Evolutionary conservation across 345 rosid species (phyloP), one percentile per base, ranked within the genome.

Genomic region (Eucalyptus caleyi): DNA sequence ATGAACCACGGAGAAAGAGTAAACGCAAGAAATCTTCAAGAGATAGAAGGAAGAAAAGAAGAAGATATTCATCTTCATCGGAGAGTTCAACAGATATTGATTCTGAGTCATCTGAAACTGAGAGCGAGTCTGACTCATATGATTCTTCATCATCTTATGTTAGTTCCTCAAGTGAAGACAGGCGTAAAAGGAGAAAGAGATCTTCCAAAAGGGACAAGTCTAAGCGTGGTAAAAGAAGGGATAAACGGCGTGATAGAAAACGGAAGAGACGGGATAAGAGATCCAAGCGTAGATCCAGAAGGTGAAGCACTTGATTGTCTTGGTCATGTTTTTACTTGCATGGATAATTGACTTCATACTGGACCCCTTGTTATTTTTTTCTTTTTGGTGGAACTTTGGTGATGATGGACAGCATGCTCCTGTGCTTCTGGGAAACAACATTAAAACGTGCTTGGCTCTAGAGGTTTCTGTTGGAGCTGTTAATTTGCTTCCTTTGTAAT

Each of bases 141-240:
- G 81, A 92, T 37, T 93, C 98, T 50, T 94, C 94, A 13, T 95
- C 99, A 67, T 96, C 99, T 90, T 96, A 96, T 86, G 88, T 92
- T 83, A 98, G 97, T 90, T 96, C 98, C 90, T 97, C 99, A 65
- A 97, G 99, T 91, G 97, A 96, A 91, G 99, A 97, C 81, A 95
- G 95, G 88, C 96, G 90, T n/a, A 96, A 90, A 91, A 97, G 94
- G 94, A 96, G 97, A 89, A 97, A 94, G 92, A 96, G 94, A 92
- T 93, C 95, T 89, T 96, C 96, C 56, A 98, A 92, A 91, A 94
- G 92, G 90, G 99, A 95, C 50, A 97, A 94, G 91, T 90, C 94
- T 91, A 96, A 91, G 86, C 97, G 95, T 91, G 92, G 94, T 72
- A 97, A 95, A 86, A 94, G 91, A 91, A 94, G 97, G 91, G 99